Conservation (phyloP, 139 green algal species). For the Tetradesmus obliquus region DNA sequence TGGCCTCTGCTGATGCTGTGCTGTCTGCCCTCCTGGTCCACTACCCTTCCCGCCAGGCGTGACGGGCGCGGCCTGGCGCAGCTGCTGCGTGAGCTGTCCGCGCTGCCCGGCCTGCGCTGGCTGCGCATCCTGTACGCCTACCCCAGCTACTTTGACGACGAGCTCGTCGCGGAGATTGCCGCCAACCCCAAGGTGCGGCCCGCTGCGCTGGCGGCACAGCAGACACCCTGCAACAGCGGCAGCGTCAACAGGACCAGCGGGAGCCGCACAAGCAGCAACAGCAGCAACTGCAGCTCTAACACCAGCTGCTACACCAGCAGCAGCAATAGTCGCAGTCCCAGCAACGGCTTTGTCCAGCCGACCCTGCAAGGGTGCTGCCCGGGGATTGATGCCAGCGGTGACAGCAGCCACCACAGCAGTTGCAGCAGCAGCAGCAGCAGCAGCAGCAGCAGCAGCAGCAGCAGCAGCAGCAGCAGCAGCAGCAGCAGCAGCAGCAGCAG, state of each 20-base stretch:
- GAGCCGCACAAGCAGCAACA: not conserved
- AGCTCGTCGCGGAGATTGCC: conserved; percentile 91
- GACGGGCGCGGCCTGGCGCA: conserved; percentile 79
- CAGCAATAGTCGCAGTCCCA: not conserved
- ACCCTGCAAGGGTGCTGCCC: too few relatives aligned
- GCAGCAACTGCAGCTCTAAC: not conserved
- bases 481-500: too few relatives aligned
- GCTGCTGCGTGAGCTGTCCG: conserved; percentile 80
- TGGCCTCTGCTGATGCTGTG: too few relatives aligned
- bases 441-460: too few relatives aligned
- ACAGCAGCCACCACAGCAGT: too few relatives aligned
- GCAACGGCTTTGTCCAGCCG: too few relatives aligned
- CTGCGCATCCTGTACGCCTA: conserved; percentile 93
- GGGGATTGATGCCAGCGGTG: too few relatives aligned
- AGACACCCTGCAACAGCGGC: not conserved
- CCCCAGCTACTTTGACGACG: conserved; percentile 82
- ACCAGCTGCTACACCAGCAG: not conserved
- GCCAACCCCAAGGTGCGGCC: conserved; percentile 78
- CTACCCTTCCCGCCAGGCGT: not conserved
- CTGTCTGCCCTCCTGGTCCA: not conserved
- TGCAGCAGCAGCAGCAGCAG: too few relatives aligned
- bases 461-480: too few relatives aligned
- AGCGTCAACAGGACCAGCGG: not conserved
- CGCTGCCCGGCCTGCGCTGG: conserved; percentile 83
- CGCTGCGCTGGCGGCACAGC: not conserved